phyloP scores from a whole-genome alignment of 2,329 filamentous ascomycete genomes.

The Calonectria multiphialidica region DNA sequence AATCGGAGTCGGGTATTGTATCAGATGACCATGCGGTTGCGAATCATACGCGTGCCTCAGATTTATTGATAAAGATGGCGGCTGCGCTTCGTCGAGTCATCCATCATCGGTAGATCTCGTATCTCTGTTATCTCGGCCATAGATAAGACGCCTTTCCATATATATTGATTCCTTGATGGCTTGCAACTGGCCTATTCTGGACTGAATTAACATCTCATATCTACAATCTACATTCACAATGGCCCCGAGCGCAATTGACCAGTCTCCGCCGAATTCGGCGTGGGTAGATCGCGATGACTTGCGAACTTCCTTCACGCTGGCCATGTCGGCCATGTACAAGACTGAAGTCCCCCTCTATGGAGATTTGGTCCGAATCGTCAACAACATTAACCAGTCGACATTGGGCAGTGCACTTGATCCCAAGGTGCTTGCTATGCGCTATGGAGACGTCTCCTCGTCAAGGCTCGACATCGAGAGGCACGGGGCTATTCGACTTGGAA shows the following conservation, averaged over 20 bases:
- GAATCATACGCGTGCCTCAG: background rate
- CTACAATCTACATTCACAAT: conserved; percentile 11
- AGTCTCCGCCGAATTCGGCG: background rate
- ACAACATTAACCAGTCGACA: conserved; percentile 28
- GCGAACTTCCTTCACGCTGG: conserved; percentile 30
- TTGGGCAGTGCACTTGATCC: conserved; percentile 27
- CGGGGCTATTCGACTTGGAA: conserved; percentile 62
- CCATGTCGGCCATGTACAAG: conserved; percentile 42
- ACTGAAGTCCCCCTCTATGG: conserved; percentile 38
- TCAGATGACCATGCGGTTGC: background rate
- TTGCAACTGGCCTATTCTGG: background rate
- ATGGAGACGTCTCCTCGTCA: conserved; percentile 27
- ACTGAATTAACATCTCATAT: background rate
- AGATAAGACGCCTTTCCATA: conserved; percentile 19
- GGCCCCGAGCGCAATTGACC: conserved; percentile 19
- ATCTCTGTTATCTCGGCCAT: conserved; percentile 19
- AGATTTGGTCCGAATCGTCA: conserved; percentile 33
- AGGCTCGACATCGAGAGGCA: conserved; percentile 48
- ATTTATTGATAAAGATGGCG: conserved; percentile 12
- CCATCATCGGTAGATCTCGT: conserved; percentile 19
- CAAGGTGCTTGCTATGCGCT: conserved; percentile 31
- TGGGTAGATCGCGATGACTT: conserved; percentile 36
- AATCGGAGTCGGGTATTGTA: background rate
- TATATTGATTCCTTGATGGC: background rate
- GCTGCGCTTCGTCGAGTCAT: background rate